Percentiles rank a stretch among this genome's conserved stretches.
phyloP scores from a whole-genome alignment of 257 asterid genomes.

The Ilex aquifolium region DNA sequence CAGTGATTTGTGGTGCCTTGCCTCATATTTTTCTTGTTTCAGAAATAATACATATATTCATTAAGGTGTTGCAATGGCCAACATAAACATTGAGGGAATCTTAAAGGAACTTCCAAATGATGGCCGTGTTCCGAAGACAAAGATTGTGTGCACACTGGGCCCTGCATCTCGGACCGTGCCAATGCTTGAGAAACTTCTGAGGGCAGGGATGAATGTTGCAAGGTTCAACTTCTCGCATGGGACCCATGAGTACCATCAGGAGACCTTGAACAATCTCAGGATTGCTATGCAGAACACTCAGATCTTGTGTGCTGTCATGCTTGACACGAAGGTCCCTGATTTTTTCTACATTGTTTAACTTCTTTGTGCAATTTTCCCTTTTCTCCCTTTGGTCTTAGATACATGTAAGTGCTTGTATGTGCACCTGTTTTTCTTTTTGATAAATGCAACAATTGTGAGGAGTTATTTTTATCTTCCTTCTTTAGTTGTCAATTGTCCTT shows the following conservation, averaged over 20 bases:
- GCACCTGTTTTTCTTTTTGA: no score
- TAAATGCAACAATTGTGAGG: no score
- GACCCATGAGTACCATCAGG: conserved; percentile 82
- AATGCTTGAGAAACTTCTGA: conserved; percentile 74
- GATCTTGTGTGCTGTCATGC: conserved; percentile 80
- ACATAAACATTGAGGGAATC: conserved; percentile 56
- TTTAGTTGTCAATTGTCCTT: no score
- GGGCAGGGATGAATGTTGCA: conserved; percentile 90
- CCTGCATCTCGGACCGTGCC: conserved; percentile 76
- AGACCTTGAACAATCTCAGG: conserved; percentile 56
- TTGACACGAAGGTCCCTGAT: conserved; percentile 65
- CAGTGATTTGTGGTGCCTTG: no score
- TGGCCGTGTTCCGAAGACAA: conserved; percentile 67
- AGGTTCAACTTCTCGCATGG: conserved; percentile 88
- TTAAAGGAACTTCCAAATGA: conserved; percentile 44
- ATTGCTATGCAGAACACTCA: conserved; percentile 65
- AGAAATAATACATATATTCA: no score
- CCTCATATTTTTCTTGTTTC: no score
- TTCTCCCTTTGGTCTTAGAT: no score
- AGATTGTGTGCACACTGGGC: conserved; percentile 84
- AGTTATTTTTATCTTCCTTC: no score
- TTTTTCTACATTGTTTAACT: not conserved
- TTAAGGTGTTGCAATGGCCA: conserved; percentile 32
- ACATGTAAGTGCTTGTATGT: no score
- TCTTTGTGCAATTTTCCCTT: not conserved